Evolutionary conservation across 345 rosid genomes (phyloP), one percentile per base, ranked within the genome.

Genomic region (Corymbia maculata): DNA sequence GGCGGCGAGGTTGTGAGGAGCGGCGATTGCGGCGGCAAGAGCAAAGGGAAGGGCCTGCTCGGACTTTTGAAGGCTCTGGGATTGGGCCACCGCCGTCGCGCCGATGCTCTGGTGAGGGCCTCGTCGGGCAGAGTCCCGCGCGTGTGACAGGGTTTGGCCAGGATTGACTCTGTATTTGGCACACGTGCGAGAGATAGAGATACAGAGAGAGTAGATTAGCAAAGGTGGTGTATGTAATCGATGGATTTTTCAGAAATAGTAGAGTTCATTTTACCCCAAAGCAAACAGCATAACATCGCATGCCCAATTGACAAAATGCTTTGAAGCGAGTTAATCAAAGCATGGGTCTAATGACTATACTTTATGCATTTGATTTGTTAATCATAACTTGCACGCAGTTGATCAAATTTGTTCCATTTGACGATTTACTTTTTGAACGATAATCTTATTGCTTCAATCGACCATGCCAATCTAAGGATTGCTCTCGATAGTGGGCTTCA

Each of bases 41-140:
- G 79, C 79, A 32, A 36, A 32, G 44, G 44, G 79, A 30, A 68
- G 44, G 44, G 79, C 21, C 6, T 32, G 44, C 15, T 68, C 79
- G 79, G 44, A 9, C 2, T 68, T 44, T 61, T 88, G 91, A 16
- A 91, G 75, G 88, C 52, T 85, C 79, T 90, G 93, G 87, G 91
- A 87, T 51, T 85, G 85, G 79, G 44, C 79, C 79, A 68, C 79
- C 79, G 79, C 21, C 44, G 79, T 15, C 79, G 44, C 44, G 79
- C 79, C 44, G 44, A 68, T 32, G 79, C 79, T 9, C 4, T 68
- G 12, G 79, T 68, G 44, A 68, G 32, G 79, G 79, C 79, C 1
- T 68, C 79, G 22, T 32, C 32, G 9, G 79, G 79, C 44, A 15
- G 44, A 44, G 44, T 68, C 79, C 22, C 44, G 12, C 75, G 36